phyloP scores from a whole-genome alignment of 352 stramenopile species.

The Aphanomyces euteiches region DNA sequence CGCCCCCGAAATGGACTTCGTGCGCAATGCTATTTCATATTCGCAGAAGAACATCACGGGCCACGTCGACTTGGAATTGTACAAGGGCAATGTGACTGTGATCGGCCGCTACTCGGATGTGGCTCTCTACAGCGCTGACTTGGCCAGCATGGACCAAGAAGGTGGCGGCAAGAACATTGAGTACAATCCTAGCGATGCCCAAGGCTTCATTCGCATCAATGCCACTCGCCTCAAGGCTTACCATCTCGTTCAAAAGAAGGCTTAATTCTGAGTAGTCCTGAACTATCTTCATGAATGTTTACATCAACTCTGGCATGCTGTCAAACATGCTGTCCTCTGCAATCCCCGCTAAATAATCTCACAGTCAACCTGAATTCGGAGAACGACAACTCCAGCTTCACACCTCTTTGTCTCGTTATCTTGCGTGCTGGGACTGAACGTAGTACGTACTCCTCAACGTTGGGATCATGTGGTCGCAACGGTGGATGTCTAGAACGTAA shows the following conservation, averaged over 20 bases:
- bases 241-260: slow-evolving; percentile 44
- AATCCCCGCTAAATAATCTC: too few species aligned
- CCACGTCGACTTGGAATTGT: slow-evolving; percentile 92
- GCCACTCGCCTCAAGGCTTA: slow-evolving; percentile 95
- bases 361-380: too few species aligned
- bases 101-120: slow-evolving; percentile 89
- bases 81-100: slow-evolving; percentile 98
- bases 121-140: slow-evolving; percentile 95
- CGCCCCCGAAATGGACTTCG: slow-evolving; percentile 98
- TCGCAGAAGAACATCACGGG: slow-evolving; percentile 94
- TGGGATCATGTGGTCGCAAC: too few species aligned
- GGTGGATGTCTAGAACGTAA: too few species aligned
- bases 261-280: background rate
- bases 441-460: too few species aligned
- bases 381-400: too few species aligned
- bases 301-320: too few species aligned
- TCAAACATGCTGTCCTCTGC: too few species aligned
- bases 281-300: too few species aligned
- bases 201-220: slow-evolving; percentile 99
- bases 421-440: too few species aligned
- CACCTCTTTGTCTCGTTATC: too few species aligned
- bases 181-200: slow-evolving; percentile 96
- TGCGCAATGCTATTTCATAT: slow-evolving; percentile 93
- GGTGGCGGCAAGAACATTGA: slow-evolving; percentile 94
- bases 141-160: slow-evolving; percentile 98